A percentile compares a stretch with the other conserved stretches of the same genome.
Evolutionary conservation across 192 early-diverging fungal genomes (phyloP).

Genomic region (Backusella tarrabulga): DNA sequence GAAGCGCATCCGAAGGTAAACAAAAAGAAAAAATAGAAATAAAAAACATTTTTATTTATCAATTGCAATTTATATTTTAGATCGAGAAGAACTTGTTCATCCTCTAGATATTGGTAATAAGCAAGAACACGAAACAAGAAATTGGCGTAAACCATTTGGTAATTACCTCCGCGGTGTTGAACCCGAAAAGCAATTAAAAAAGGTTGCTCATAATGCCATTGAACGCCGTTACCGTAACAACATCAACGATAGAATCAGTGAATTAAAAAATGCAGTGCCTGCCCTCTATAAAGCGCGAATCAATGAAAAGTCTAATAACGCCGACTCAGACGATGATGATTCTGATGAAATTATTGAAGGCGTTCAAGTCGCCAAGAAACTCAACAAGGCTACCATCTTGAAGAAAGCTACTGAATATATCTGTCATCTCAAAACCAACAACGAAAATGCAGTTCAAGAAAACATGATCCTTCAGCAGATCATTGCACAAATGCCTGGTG

Average conservation of each 20-base stretch:
- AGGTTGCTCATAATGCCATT: conserved; percentile 94
- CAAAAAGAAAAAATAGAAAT: background rate
- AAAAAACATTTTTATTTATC: background rate
- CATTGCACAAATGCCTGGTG: conserved; percentile 48
- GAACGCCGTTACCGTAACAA: conserved; percentile 96
- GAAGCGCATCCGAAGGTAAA: background rate
- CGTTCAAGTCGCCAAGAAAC: conserved; percentile 77
- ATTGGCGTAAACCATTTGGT: conserved; percentile 7
- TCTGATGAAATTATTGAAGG: conserved; percentile 64
- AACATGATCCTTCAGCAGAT: conserved; percentile 47
- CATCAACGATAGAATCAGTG: conserved; percentile 93
- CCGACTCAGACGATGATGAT: conserved; percentile 45
- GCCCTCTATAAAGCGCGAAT: conserved; percentile 57
- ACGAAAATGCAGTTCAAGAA: conserved; percentile 41
- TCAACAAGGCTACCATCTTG: conserved; percentile 94
- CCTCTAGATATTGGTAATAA: background rate
- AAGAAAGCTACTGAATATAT: conserved; percentile 94
- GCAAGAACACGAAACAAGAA: conserved; percentile 15
- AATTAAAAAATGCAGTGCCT: conserved; percentile 84
- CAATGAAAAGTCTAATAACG: conserved; percentile 30
- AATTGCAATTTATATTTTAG: background rate
- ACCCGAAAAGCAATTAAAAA: conserved; percentile 67
- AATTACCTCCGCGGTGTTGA: background rate
- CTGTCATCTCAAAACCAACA: conserved; percentile 45
- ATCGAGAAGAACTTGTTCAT: background rate